phyloP scores from a whole-genome alignment of 2,329 filamentous ascomycete species.

The Claviceps spartinae region DNA sequence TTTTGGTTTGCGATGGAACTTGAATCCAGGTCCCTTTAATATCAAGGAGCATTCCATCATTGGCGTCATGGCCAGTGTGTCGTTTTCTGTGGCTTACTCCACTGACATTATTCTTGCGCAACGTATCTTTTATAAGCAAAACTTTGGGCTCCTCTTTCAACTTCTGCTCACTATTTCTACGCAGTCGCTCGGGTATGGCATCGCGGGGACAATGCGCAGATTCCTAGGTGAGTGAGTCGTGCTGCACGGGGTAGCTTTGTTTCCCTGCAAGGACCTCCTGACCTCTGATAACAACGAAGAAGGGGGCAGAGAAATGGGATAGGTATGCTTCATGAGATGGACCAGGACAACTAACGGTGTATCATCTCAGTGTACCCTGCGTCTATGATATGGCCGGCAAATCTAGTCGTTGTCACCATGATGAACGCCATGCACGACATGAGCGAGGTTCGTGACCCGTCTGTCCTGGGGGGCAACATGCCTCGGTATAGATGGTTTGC shows the following conservation, averaged over 20 bases:
- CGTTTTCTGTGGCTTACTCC: slow-evolving; percentile 56
- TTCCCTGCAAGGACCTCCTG: neutral
- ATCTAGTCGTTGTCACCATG: slow-evolving; percentile 50
- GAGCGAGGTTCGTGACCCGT: slow-evolving; percentile 34
- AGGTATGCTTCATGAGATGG: neutral
- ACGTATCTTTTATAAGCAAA: slow-evolving; percentile 56
- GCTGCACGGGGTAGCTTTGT: neutral
- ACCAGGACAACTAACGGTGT: slow-evolving; percentile 4
- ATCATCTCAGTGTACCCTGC: slow-evolving; percentile 44
- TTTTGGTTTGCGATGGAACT: slow-evolving; percentile 39
- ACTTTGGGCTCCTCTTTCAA: slow-evolving; percentile 54
- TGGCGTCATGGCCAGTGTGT: slow-evolving; percentile 57
- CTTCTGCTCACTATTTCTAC: slow-evolving; percentile 53
- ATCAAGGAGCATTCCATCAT: slow-evolving; percentile 58
- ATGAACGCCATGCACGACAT: slow-evolving; percentile 62
- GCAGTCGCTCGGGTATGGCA: slow-evolving; percentile 56
- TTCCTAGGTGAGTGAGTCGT: slow-evolving; percentile 36
- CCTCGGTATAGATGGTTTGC: slow-evolving; percentile 53
- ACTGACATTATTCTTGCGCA: slow-evolving; percentile 64
- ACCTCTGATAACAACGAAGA: neutral
- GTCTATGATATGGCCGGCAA: slow-evolving; percentile 63
- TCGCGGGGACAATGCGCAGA: slow-evolving; percentile 53
- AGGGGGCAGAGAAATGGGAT: no score
- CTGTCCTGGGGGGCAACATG: slow-evolving; percentile 48
- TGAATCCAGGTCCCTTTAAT: slow-evolving; percentile 59